phyloP scores from a whole-genome alignment of 257 asterid genomes.

The Craterostigma plantagineum region DNA sequence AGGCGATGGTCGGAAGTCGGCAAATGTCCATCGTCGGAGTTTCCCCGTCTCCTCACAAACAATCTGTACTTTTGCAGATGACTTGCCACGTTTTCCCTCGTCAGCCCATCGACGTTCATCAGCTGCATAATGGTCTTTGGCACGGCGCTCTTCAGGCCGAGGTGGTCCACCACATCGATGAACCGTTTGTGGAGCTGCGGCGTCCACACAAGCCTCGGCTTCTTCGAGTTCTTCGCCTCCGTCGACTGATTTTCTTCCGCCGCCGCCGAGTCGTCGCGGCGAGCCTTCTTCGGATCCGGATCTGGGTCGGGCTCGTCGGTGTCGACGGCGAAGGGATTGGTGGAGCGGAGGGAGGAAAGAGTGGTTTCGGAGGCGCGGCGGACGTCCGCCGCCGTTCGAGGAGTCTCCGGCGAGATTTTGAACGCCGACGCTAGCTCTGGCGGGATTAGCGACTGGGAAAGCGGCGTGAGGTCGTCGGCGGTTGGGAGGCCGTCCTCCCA shows the following conservation, averaged over 20 bases:
- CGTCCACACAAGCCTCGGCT: constrained; percentile 90
- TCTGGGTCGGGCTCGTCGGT: constrained; percentile 30
- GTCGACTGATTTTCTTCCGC: constrained; percentile 32
- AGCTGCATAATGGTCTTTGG: constrained; percentile 87
- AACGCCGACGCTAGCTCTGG: constrained; percentile 71
- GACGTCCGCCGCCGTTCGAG: constrained; percentile 45
- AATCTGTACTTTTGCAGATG: constrained; percentile 77
- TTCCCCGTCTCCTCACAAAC: constrained; percentile 65
- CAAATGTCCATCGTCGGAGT: constrained; percentile 27
- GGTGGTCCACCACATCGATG: constrained; percentile 70
- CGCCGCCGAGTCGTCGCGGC: constrained; percentile 26
- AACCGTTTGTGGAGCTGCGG: constrained; percentile 83
- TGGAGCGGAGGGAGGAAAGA: constrained; percentile 31
- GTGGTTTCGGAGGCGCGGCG: constrained; percentile 61
- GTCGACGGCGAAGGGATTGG: too few relatives aligned
- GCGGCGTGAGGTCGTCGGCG: constrained; percentile 49
- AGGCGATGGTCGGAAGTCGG: too few relatives aligned
- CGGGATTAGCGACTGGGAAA: constrained; percentile 62
- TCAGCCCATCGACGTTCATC: constrained; percentile 93
- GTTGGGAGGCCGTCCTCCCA: constrained; percentile 85
- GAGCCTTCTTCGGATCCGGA: constrained; percentile 38
- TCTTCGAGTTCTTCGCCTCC: constrained; percentile 34
- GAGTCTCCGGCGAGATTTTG: constrained; percentile 47
- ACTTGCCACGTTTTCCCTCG: constrained; percentile 83
- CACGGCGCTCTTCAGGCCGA: constrained; percentile 70